Evolutionary conservation across 371 early-diverging fungal species (phyloP).

Genomic region (Nematocida displodere): DNA sequence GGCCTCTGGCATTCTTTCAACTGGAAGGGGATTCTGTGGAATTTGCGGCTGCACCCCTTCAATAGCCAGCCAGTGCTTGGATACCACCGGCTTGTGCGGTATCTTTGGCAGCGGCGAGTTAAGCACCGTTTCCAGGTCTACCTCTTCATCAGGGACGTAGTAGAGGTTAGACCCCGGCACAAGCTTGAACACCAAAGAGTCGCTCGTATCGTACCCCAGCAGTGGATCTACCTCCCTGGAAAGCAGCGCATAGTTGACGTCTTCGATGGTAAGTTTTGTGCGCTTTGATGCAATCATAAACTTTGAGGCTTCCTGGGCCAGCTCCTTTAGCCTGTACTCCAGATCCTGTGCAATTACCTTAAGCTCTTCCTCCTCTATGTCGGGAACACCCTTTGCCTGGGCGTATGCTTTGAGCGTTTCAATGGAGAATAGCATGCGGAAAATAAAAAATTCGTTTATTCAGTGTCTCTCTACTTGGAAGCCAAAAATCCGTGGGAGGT

Average conservation of each 20-base stretch:
- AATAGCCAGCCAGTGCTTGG: constrained; percentile 92
- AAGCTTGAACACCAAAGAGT: constrained; percentile 69
- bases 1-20: constrained; percentile 66
- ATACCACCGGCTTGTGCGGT: constrained; percentile 67
- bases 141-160: constrained; percentile 88
- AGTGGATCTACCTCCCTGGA: constrained; percentile 92
- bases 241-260: constrained; percentile 85
- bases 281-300: constrained; percentile 91
- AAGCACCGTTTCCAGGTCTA: constrained; percentile 82
- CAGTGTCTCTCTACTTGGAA: constrained; percentile 53
- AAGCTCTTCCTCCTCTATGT: constrained; percentile 81
- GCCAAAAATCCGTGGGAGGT: constrained; percentile 54
- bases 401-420: constrained; percentile 67
- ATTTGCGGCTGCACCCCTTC: constrained; percentile 97
- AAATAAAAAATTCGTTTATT: constrained; percentile 50
- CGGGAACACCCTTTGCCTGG: constrained; percentile 78
- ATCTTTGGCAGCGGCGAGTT: constrained; percentile 82
- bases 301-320: constrained; percentile 89
- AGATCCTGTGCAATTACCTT: constrained; percentile 82
- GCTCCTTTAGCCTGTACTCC: constrained; percentile 86
- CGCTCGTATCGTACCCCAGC: constrained; percentile 80
- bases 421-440: constrained; percentile 64
- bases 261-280: constrained; percentile 75
- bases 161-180: constrained; percentile 68
- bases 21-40: constrained; percentile 86